These are phyloP conservation scores for Lactarius tabidus DNA, from an alignment of 768 basidiomycete genomes.

Conservation along the genomic window DNA sequence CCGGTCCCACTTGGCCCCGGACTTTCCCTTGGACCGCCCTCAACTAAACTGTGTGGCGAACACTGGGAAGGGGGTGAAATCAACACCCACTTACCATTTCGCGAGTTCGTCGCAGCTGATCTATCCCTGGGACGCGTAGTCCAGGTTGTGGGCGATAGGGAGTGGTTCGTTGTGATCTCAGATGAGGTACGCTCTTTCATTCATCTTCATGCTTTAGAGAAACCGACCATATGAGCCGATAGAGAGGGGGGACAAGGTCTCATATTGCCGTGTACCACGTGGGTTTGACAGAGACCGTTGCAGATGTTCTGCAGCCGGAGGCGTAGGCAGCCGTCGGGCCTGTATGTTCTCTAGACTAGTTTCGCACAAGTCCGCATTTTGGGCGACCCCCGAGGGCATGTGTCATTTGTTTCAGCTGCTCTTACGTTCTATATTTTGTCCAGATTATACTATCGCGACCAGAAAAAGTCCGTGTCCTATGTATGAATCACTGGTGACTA, in stretches of 20 bases:
- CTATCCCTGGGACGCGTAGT: background rate
- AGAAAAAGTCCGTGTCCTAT: too few relatives aligned
- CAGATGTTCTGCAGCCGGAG: background rate
- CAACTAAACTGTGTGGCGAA: background rate
- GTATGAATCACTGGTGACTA: too few relatives aligned
- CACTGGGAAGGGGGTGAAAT: constrained; percentile 6
- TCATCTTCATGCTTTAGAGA: background rate
- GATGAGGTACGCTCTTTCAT: constrained; percentile 5
- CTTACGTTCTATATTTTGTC: background rate
- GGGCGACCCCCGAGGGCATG: background rate
- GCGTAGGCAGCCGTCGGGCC: background rate
- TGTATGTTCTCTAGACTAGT: too few relatives aligned
- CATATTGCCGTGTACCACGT: constrained; percentile 5
- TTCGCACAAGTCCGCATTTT: background rate
- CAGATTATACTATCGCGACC: background rate
- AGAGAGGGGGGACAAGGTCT: background rate
- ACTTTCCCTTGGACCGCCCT: background rate
- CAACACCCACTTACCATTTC: constrained; percentile 12
- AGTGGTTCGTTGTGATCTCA: constrained; percentile 15
- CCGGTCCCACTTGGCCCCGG: background rate
- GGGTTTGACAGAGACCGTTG: background rate
- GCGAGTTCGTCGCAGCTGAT: constrained; percentile 4
- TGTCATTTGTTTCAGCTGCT: too few relatives aligned
- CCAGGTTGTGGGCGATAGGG: constrained; percentile 12
- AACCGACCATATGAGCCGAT: background rate